Base-by-base conservation (phyloP, 257 asterid species). In the Misopates orontium region DNA sequence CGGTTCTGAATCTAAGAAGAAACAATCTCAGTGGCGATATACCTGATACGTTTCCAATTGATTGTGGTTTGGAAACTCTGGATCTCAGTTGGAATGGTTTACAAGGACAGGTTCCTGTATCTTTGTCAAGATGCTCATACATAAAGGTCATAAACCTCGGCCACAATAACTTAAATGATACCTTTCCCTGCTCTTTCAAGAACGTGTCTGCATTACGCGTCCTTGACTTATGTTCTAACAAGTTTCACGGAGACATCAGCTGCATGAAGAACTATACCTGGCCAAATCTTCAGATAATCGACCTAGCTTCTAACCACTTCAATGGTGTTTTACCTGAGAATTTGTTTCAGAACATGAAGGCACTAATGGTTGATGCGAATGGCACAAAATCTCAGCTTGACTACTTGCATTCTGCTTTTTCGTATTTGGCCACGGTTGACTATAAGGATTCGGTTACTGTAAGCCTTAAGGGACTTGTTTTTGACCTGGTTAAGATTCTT, bases 91-190 rank as follows among this genome's bases (percentile, higher is more conserved):
- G 41, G 62, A 87, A 84, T 54, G 41, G 16, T 13, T 68, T 83
- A 20, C 56, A 68, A 48, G 91, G 84, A 58, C 12, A 49, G 56
- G 56, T 77, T 32, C 95, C 95, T 1, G 14, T 23, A 40, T 80
- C 95, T 4, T 56, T 87, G 67, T 36, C 16, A 7, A 77, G 70
- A 39, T 87, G 95, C 67, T n/a, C 41, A 4, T 32, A 21, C 7
- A 23, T 81, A 15, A 61, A 85, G 74, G 79, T 85, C 14, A 49
- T 85, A 22, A 77, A 85, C 44, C 73, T 87, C 6, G 79, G 84
- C 19, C 61, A 49, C 55, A 87, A 85, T 64, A 64, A 4, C 16
- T 25, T 85, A 1, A 56, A 62, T 36, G 89, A 74, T 52, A 58
- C 13, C 5, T 77, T 82, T 42, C 95, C 95, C 0, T 84, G 83